Evolutionary conservation across 768 basidiomycete genomes (phyloP).

Genomic region (Calocera viscosa): DNA sequence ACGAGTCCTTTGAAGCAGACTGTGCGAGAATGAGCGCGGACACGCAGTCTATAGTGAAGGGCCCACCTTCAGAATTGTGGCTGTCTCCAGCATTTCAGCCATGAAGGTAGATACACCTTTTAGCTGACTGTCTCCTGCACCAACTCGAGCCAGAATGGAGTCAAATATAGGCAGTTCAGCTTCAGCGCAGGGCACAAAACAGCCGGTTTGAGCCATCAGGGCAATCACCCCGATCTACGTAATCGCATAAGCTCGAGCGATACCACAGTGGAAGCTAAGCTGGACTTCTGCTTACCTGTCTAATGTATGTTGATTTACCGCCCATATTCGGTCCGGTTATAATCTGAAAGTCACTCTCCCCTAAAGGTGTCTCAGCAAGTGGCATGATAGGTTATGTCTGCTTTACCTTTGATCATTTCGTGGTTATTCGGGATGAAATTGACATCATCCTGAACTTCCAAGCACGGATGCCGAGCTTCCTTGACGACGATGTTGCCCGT

Average conservation of each 20-base stretch:
- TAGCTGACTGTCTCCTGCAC: slow-evolving; percentile 92
- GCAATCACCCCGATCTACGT: slow-evolving; percentile 84
- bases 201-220: slow-evolving; percentile 90
- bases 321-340: slow-evolving; percentile 99
- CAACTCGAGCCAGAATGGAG: slow-evolving; percentile 87
- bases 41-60: no score
- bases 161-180: slow-evolving; percentile 88
- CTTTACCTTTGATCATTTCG: slow-evolving; percentile 73
- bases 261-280: background rate
- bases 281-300: slow-evolving; percentile 43
- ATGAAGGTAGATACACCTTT: slow-evolving; percentile 99
- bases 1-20: slow-evolving; percentile 83
- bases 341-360: slow-evolving; percentile 83
- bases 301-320: slow-evolving; percentile 94
- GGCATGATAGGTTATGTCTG: background rate
- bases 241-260: slow-evolving; percentile 6
- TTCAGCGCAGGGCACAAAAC: slow-evolving; percentile 83
- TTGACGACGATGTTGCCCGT: slow-evolving; percentile 61
- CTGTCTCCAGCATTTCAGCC: slow-evolving; percentile 99
- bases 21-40: slow-evolving; percentile 23
- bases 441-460: slow-evolving; percentile 92
- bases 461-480: slow-evolving; percentile 88
- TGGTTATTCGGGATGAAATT: slow-evolving; percentile 93
- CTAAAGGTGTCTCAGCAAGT: slow-evolving; percentile 28
- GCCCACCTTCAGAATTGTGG: slow-evolving; percentile 75